Evolutionary conservation across 1,139 yeast species (phyloP), one percentile per base, ranked within the genome.

Genomic region (Eremothecium cymbalariae): DNA sequence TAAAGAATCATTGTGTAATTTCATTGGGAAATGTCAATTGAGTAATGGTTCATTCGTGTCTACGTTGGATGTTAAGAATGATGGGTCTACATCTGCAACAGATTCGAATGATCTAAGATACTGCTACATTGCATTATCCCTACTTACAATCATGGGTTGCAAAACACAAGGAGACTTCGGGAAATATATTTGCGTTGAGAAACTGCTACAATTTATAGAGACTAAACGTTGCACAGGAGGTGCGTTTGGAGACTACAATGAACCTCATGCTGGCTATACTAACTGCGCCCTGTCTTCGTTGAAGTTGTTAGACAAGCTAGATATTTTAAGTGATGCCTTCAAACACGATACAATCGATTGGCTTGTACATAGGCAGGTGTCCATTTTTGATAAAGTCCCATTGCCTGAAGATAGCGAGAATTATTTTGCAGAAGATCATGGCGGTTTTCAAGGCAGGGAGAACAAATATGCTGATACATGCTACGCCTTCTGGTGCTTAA

Each of bases 381-480:
- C 51, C 6, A 43, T 32, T 22, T 34, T 37, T 15, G 55, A 50
- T 8, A 44, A 38, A 25, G 44, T 37, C 32, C 59, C 57, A 37
- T 66, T 39, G 15, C 50, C 42, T 35, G 56, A 45, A 6, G 52
- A 40, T 26, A 53, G 53, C 35, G 51, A 53, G 8, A 50, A 39
- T 27, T 45, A 41, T 9, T 63, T 58, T 41, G 44, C 28, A 2
- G 44, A 42, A 3, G 68, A 58, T 40, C 67, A 65, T 43, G 96
- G 96, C 2, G 94, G 94, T 0, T 80, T 85, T 55, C 85, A 86
- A 56, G 98, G 98, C 0, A 65, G 98, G 33, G 75, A 74, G 17
- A 85, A 86, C 54, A 90, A 90, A 55, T 71, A 69, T 34, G 80
- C 82, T 3, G 98, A 90, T 56, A 82, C 95, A 0, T 90, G 98